Conservation (phyloP, 129 eudicot genomes). For the Ambrosia artemisiifolia region DNA sequence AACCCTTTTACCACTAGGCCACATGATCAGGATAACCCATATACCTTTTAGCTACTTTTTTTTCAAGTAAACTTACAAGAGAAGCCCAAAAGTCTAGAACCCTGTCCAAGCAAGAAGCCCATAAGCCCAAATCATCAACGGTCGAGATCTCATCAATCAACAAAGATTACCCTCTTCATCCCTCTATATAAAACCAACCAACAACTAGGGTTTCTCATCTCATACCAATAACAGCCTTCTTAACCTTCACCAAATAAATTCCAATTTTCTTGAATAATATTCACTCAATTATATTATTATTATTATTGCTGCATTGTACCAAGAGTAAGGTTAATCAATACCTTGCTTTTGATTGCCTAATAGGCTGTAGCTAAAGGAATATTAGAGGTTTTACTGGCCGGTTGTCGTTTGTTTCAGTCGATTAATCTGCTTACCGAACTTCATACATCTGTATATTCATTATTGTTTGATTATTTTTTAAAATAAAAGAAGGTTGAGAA, state of each 20-base stretch:
- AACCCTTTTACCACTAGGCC: too few species aligned
- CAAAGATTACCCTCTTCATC: neutral
- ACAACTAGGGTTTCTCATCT: constrained; percentile 9
- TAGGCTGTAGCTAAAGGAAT: constrained; percentile 30
- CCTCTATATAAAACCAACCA: neutral
- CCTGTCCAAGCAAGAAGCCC: neutral
- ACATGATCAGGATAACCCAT: too few species aligned
- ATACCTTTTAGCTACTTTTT: too few species aligned
- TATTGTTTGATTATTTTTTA: neutral
- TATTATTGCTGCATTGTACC: constrained; percentile 31
- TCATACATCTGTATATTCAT: constrained; percentile 5
- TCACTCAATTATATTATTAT: too few species aligned
- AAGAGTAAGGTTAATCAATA: constrained; percentile 13
- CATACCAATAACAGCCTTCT: neutral
- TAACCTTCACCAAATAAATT: neutral
- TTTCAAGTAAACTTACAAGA: too few species aligned
- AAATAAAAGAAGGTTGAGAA: neutral
- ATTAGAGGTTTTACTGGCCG: constrained; percentile 38
- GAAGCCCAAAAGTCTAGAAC: too few species aligned
- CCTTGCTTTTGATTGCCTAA: constrained; percentile 30
- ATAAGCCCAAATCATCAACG: neutral
- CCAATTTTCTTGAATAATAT: neutral
- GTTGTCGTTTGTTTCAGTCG: constrained; percentile 31
- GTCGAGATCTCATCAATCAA: neutral
- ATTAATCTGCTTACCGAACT: constrained; percentile 41